Percentiles rank a stretch among this genome's conserved stretches.
Evolutionary conservation across 345 rosid species (phyloP).

Genomic region (Murraya koenigii): DNA sequence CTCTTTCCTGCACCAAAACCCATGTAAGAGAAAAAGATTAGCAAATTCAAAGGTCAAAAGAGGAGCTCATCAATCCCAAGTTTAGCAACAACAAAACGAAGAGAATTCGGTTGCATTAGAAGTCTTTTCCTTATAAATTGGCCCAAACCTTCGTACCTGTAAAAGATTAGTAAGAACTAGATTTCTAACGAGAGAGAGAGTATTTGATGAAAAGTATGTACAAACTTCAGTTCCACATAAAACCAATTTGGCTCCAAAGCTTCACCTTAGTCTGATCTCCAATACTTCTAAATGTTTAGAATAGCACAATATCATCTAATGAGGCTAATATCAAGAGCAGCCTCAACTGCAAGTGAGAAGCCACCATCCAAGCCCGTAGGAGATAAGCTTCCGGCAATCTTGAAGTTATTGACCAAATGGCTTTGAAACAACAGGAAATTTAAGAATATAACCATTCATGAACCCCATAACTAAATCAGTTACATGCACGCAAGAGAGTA

Average conservation of each 20-base stretch:
- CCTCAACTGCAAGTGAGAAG: background rate
- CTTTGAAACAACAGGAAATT: background rate
- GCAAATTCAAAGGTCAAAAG: constrained; percentile 79
- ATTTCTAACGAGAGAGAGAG: background rate
- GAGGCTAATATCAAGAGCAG: background rate
- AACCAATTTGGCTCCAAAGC: too few relatives aligned
- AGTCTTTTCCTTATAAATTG: constrained; percentile 58
- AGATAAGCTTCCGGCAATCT: background rate
- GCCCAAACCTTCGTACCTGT: constrained; percentile 84
- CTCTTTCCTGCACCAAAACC: constrained; percentile 77
- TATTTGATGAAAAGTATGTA: background rate
- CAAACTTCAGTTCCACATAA: too few relatives aligned
- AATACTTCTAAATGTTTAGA: background rate
- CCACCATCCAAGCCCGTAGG: background rate
- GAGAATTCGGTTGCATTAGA: constrained; percentile 58
- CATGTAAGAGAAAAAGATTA: constrained; percentile 80
- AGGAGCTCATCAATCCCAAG: constrained; percentile 86
- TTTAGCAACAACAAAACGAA: constrained; percentile 71
- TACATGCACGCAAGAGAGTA: background rate
- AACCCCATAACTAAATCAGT: background rate
- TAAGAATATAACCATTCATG: background rate
- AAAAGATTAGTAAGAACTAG: background rate
- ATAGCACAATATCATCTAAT: background rate
- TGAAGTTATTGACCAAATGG: background rate
- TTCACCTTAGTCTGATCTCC: background rate